phyloP scores from a whole-genome alignment of 192 early-diverging fungal species.

The Podila clonocystis region DNA sequence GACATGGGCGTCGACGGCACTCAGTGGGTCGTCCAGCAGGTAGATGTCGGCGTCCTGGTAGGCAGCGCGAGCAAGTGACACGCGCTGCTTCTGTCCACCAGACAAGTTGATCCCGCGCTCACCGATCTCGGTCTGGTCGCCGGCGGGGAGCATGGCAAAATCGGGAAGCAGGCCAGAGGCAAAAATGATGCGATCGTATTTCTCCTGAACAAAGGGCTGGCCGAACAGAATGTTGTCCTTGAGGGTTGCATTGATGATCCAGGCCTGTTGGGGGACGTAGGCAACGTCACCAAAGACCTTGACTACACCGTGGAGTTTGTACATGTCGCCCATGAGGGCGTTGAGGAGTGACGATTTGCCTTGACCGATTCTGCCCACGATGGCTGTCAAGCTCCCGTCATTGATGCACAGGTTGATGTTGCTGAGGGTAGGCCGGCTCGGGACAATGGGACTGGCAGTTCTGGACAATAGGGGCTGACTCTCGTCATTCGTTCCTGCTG shows the following conservation, averaged over 20 bases:
- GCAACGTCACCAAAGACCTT: slow-evolving; percentile 61
- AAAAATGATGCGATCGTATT: slow-evolving; percentile 57
- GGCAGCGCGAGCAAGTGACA: slow-evolving; percentile 81
- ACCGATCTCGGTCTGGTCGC: slow-evolving; percentile 51
- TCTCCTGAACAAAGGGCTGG: slow-evolving; percentile 60
- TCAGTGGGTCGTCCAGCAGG: slow-evolving; percentile 86
- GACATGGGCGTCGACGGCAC: slow-evolving; percentile 66
- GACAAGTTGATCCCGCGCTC: slow-evolving; percentile 59
- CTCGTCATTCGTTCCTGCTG: neutral
- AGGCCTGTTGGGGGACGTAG: slow-evolving; percentile 42
- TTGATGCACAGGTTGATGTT: slow-evolving; percentile 51
- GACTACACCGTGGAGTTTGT: slow-evolving; percentile 61
- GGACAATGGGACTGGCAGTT: neutral
- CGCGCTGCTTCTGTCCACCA: slow-evolving; percentile 86
- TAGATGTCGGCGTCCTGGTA: slow-evolving; percentile 82
- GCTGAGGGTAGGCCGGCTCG: neutral
- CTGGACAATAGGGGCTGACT: slow-evolving; percentile 1
- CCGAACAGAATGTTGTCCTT: slow-evolving; percentile 87
- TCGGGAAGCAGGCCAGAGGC: slow-evolving; percentile 8
- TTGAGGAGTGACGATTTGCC: slow-evolving; percentile 80
- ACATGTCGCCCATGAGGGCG: slow-evolving; percentile 84
- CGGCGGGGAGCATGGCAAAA: slow-evolving; percentile 21
- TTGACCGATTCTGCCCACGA: slow-evolving; percentile 45
- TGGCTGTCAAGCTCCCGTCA: slow-evolving; percentile 3
- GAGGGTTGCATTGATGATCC: slow-evolving; percentile 41